Percentiles rank a stretch among this genome's conserved stretches.
Conservation (phyloP, 139 green algal species). For the Parachlorella kessleri region DNA sequence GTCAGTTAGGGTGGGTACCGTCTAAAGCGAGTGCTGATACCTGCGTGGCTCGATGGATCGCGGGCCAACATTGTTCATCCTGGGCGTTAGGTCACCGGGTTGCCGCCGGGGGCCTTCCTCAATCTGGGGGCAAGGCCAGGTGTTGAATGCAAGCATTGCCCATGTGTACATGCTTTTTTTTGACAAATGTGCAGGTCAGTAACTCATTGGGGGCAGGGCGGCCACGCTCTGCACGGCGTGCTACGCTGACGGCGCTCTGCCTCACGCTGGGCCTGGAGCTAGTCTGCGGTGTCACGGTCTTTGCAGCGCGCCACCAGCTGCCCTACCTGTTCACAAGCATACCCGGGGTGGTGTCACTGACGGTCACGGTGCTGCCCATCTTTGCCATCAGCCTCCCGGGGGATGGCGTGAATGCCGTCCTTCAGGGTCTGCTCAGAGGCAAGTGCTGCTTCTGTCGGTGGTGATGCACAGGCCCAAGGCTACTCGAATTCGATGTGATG, state of each 20-base stretch:
- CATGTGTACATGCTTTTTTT: too few relatives aligned
- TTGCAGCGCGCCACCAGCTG: slow-evolving; percentile 11
- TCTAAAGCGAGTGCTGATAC: too few relatives aligned
- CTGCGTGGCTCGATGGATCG: too few relatives aligned
- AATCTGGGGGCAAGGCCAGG: too few relatives aligned
- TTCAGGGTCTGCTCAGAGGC: slow-evolving; percentile 50
- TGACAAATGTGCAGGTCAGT: too few relatives aligned
- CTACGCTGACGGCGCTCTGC: slow-evolving; percentile 3
- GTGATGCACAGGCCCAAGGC: too few relatives aligned
- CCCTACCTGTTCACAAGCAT: slow-evolving; percentile 39
- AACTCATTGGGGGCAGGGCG: slow-evolving; percentile 8
- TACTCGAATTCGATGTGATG: too few relatives aligned
- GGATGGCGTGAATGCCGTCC: slow-evolving; percentile 56
- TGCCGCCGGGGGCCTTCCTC: too few relatives aligned
- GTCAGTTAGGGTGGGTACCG: slow-evolving; percentile 1
- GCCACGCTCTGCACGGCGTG: slow-evolving; percentile 2
- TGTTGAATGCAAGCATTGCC: too few relatives aligned
- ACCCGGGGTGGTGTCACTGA: slow-evolving; percentile 10
- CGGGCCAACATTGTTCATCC: too few relatives aligned
- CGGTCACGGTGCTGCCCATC: slow-evolving; percentile 30
- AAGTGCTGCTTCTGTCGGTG: neutral
- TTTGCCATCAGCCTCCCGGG: slow-evolving; percentile 28
- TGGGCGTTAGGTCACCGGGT: too few relatives aligned
- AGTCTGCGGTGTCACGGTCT: neutral
- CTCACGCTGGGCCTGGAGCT: slow-evolving; percentile 12